A percentile compares a stretch with the other conserved stretches of the same genome.
These are phyloP conservation scores for Leucosporidium scottii DNA, from an alignment of 768 basidiomycete species.

Conservation along the genomic window DNA sequence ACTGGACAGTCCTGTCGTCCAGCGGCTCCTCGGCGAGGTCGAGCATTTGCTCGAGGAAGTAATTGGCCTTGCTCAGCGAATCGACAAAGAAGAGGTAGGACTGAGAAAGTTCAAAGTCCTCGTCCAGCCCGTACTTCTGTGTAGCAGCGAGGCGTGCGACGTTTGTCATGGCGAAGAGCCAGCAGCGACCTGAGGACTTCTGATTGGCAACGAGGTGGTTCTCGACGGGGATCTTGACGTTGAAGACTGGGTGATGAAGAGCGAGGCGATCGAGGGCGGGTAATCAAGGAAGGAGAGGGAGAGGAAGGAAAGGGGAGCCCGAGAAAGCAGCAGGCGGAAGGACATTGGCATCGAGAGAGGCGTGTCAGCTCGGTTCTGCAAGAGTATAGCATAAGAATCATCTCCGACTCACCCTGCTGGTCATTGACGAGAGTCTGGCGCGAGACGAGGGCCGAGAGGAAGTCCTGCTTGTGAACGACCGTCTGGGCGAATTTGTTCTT, in stretches of 20 bases:
- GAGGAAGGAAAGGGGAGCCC: too few relatives aligned
- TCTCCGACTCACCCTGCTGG: constrained; percentile 30
- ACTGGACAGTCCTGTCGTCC: constrained; percentile 54
- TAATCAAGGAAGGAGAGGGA: too few relatives aligned
- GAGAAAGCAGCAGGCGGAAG: too few relatives aligned
- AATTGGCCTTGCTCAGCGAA: constrained; percentile 53
- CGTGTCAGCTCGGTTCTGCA: neutral
- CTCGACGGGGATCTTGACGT: constrained; percentile 32
- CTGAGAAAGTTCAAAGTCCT: constrained; percentile 85
- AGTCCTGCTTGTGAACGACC: constrained; percentile 40
- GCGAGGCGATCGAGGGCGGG: neutral
- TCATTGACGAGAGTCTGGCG: constrained; percentile 33
- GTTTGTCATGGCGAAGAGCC: constrained; percentile 91
- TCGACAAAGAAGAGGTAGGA: constrained; percentile 92
- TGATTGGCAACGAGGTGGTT: constrained; percentile 36
- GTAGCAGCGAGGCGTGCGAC: constrained; percentile 32
- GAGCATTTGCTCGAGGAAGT: constrained; percentile 81
- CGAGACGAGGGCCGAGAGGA: constrained; percentile 34
- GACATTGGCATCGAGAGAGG: too few relatives aligned
- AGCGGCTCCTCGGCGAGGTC: constrained; percentile 67
- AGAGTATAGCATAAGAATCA: too few relatives aligned
- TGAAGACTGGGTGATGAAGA: constrained; percentile 28
- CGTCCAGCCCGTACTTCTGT: constrained; percentile 57
- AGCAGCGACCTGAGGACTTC: constrained; percentile 62
- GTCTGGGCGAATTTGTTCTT: constrained; percentile 26